These are phyloP conservation scores for Crinitomyces ghanaensis DNA, from an alignment of 805 yeast genomes.

Conservation along the genomic window DNA sequence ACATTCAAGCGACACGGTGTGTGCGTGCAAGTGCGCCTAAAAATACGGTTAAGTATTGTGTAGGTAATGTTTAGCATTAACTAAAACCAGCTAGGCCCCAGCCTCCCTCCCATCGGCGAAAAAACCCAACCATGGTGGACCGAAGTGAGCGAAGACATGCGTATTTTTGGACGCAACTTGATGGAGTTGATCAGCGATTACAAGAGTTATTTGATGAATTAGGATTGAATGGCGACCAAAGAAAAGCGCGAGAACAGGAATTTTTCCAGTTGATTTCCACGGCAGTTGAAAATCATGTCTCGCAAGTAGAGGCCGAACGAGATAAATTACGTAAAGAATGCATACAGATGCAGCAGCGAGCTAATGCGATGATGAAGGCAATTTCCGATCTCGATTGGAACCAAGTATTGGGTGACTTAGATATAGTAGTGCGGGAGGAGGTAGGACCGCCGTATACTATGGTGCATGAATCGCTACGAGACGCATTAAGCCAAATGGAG, in stretches of 20 bases:
- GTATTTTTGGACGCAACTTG: constrained; percentile 19
- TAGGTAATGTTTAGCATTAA: too few relatives aligned
- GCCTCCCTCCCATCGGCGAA: too few relatives aligned
- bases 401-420: constrained; percentile 9
- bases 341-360: constrained; percentile 10
- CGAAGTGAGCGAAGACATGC: constrained; percentile 16
- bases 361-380: constrained; percentile 17
- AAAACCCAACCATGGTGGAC: too few relatives aligned
- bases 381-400: constrained; percentile 12
- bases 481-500: constrained; percentile 12
- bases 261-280: constrained; percentile 19
- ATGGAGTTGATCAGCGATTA: constrained; percentile 17
- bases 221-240: constrained; percentile 14
- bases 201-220: constrained; percentile 20
- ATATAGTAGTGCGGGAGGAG: constrained; percentile 5
- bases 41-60: too few relatives aligned
- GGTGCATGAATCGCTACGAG: constrained; percentile 8
- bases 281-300: constrained; percentile 22
- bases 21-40: too few relatives aligned
- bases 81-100: too few relatives aligned
- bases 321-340: constrained; percentile 17
- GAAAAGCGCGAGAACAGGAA: constrained; percentile 18
- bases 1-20: too few relatives aligned
- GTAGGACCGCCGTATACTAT: constrained; percentile 16
- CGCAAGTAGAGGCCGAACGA: constrained; percentile 19